Conservation (phyloP, 345 rosid species). For the Dovyalis caffra region DNA sequence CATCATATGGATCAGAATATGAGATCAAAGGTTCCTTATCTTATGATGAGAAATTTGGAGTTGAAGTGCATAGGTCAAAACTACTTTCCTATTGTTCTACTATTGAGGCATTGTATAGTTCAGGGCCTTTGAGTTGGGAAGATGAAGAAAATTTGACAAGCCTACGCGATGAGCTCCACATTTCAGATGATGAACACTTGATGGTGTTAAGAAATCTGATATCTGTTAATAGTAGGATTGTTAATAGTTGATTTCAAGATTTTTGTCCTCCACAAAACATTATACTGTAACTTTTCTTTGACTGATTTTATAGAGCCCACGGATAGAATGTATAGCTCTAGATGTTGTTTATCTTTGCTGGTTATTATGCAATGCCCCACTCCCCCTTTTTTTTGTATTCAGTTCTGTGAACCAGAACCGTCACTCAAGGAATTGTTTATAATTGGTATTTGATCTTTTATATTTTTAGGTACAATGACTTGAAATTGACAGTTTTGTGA, state of each 20-base stretch:
- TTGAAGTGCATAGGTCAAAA: constrained; percentile 19
- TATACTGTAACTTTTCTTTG: not conserved
- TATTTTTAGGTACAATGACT: not conserved
- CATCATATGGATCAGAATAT: constrained; percentile 10
- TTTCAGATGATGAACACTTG: constrained; percentile 41
- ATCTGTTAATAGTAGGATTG: constrained; percentile 22
- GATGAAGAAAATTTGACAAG: constrained; percentile 32
- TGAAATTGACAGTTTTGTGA: too few relatives aligned
- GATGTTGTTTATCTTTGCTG: too few relatives aligned
- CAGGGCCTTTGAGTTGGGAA: constrained; percentile 42
- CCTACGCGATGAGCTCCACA: constrained; percentile 26
- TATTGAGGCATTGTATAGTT: constrained; percentile 22
- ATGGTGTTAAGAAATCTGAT: constrained; percentile 30
- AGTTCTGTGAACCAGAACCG: too few relatives aligned
- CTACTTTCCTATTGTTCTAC: constrained; percentile 9
- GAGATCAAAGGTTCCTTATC: constrained; percentile 2
- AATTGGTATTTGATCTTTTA: too few relatives aligned
- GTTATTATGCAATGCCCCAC: too few relatives aligned
- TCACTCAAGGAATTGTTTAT: too few relatives aligned
- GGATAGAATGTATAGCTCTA: not conserved
- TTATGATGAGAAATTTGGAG: constrained; percentile 3
- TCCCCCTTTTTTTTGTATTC: too few relatives aligned
- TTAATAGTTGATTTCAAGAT: constrained; percentile 18
- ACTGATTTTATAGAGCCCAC: not conserved
- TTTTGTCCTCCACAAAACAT: not conserved